These are phyloP conservation scores for Ilex asprella DNA, from an alignment of 257 asterid genomes.

Conservation along the genomic window DNA sequence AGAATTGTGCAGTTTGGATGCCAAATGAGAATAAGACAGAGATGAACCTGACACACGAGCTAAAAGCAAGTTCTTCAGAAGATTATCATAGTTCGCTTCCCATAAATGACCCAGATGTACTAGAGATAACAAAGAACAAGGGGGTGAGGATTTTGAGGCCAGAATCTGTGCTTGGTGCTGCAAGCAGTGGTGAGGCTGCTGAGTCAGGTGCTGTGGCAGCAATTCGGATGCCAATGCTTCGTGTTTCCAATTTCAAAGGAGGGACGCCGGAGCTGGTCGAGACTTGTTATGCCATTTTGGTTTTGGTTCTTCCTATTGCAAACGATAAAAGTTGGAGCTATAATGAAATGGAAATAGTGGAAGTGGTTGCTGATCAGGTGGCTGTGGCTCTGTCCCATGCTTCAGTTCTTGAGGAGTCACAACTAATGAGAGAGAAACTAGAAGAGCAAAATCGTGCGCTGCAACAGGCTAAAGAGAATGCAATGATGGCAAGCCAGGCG, in stretches of 20 bases:
- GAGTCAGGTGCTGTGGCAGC: constrained; percentile 36
- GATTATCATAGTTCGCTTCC: constrained; percentile 17
- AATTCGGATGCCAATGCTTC: constrained; percentile 36
- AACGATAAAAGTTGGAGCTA: constrained; percentile 25
- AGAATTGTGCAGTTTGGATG: constrained; percentile 51
- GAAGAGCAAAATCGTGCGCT: constrained; percentile 30
- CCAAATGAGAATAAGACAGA: constrained; percentile 31
- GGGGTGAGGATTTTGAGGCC: constrained; percentile 34
- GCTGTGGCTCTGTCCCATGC: constrained; percentile 47
- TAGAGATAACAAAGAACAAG: constrained; percentile 30
- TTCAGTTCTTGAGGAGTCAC: constrained; percentile 43
- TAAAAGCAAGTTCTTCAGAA: constrained; percentile 23
- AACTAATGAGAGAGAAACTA: constrained; percentile 32
- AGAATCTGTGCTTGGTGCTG: constrained; percentile 31
- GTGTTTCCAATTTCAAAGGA: constrained; percentile 37
- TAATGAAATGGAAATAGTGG: constrained; percentile 41
- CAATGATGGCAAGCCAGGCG: constrained; percentile 42
- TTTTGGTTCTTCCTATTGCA: constrained; percentile 28
- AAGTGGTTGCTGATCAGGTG: constrained; percentile 51
- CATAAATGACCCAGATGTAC: constrained; percentile 33
- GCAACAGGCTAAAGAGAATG: constrained; percentile 33
- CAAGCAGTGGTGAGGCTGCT: constrained; percentile 30
- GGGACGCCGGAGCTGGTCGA: constrained; percentile 37
- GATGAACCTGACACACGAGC: constrained; percentile 40
- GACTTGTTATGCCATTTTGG: constrained; percentile 34